phyloP scores from a whole-genome alignment of 2,329 filamentous ascomycete species.

The Alternaria novae-zelandiae region DNA sequence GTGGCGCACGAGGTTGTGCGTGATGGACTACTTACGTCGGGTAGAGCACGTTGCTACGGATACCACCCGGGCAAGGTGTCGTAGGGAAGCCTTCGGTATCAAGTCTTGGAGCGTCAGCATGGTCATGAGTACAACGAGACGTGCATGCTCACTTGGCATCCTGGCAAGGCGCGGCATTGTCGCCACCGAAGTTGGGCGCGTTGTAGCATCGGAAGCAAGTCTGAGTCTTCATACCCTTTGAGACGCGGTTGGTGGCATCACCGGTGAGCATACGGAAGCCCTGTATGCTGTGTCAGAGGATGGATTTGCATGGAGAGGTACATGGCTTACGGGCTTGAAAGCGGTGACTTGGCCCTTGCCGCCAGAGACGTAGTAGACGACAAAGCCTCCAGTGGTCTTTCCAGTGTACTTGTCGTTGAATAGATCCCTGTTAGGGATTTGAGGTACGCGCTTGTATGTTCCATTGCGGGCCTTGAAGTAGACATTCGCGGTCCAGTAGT shows the following conservation, averaged over 20 bases:
- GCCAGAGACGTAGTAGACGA: slow-evolving; percentile 57
- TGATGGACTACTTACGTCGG: slow-evolving; percentile 20
- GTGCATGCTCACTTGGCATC: slow-evolving; percentile 19
- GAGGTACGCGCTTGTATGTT: slow-evolving; percentile 40
- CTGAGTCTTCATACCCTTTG: slow-evolving; percentile 35
- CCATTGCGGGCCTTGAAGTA: slow-evolving; percentile 44
- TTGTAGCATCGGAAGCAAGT: slow-evolving; percentile 56
- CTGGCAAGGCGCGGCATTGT: slow-evolving; percentile 45
- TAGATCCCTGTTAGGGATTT: slow-evolving; percentile 43
- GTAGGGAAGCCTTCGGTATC: slow-evolving; percentile 22
- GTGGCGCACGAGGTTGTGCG: background rate
- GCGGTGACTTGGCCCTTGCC: slow-evolving; percentile 51
- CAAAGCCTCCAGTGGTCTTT: slow-evolving; percentile 50
- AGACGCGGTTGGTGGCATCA: slow-evolving; percentile 40
- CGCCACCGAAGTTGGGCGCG: slow-evolving; percentile 54
- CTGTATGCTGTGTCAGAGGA: slow-evolving; percentile 15
- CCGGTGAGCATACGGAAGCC: slow-evolving; percentile 57
- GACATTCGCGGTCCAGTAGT: slow-evolving; percentile 45
- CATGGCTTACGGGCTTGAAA: slow-evolving; percentile 41
- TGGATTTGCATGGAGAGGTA: accelerated
- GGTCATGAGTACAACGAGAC: background rate
- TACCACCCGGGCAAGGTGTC: slow-evolving; percentile 31
- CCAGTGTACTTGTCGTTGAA: slow-evolving; percentile 42
- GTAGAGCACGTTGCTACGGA: slow-evolving; percentile 39
- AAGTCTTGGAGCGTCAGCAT: slow-evolving; percentile 1